Conservation (phyloP, 345 rosid genomes). For the Reutealis trisperma region DNA sequence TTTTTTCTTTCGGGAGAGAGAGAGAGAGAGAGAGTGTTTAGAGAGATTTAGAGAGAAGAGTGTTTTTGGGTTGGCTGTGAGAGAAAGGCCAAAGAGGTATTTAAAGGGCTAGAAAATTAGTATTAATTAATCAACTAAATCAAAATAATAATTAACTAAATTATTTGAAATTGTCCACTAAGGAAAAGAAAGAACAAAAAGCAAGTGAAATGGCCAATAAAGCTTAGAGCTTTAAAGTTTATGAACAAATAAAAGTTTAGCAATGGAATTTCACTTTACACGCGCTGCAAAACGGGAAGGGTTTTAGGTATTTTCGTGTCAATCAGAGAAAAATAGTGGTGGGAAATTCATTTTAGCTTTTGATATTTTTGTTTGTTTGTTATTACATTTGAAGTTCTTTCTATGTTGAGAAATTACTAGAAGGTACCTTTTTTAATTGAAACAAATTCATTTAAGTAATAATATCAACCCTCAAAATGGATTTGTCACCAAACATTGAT, state of each 20-base stretch:
- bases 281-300: constrained; percentile 6
- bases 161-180: background rate
- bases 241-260: background rate
- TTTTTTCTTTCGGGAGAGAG: constrained; percentile 1
- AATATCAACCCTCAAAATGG: background rate
- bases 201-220: background rate
- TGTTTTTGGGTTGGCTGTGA: background rate
- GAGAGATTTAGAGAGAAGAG: background rate
- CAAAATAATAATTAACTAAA: background rate
- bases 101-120: constrained; percentile 46
- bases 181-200: constrained; percentile 1
- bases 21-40: constrained; percentile 9
- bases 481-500: no score
- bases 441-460: constrained; percentile 5
- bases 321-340: background rate
- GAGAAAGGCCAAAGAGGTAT: constrained; percentile 30
- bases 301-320: background rate
- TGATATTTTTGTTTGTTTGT: background rate
- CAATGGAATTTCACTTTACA: background rate
- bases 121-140: constrained; percentile 8
- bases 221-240: background rate
- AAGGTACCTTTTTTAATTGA: background rate
- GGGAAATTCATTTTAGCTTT: background rate
- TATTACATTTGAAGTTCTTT: no score
- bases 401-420: constrained; percentile 15